phyloP scores from a whole-genome alignment of 2,329 filamentous ascomycete genomes.

The Gliomastix tumulicola region DNA sequence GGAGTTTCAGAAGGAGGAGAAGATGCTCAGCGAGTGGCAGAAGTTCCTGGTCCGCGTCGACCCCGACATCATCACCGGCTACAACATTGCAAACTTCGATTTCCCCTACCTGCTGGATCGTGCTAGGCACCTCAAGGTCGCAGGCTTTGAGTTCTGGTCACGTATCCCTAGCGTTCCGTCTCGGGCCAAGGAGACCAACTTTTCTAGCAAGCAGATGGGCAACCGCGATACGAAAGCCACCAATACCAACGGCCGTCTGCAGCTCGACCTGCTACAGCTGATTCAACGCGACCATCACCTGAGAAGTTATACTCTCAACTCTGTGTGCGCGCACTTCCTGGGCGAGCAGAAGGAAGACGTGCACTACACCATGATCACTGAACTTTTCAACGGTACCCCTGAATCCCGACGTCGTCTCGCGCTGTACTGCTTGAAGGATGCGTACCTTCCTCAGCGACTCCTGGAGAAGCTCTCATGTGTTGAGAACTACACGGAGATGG shows the following conservation, averaged over 20 bases:
- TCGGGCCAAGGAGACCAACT: conserved; percentile 69
- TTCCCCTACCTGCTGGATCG: conserved; percentile 92
- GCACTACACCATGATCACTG: conserved; percentile 98
- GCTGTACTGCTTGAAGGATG: conserved; percentile 95
- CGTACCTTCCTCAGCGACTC: conserved; percentile 84
- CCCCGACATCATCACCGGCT: conserved; percentile 95
- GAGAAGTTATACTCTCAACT: conserved; percentile 94
- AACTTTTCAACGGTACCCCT: conserved; percentile 91
- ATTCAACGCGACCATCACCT: conserved; percentile 93
- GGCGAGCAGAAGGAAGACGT: conserved; percentile 99
- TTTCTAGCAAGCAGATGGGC: conserved; percentile 97
- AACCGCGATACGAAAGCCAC: conserved; percentile 91
- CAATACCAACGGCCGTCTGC: conserved; percentile 88
- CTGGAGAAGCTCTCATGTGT: conserved; percentile 98
- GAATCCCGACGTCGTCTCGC: conserved; percentile 87
- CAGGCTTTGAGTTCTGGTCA: conserved; percentile 80
- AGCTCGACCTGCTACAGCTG: conserved; percentile 89
- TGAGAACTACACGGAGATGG: conserved; percentile 99
- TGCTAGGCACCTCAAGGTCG: conserved; percentile 75
- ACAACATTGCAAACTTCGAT: conserved; percentile 98
- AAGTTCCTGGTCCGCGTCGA: conserved; percentile 86
- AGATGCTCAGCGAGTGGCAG: conserved; percentile 90
- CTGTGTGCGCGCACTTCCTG: conserved; percentile 88
- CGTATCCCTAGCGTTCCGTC: conserved; percentile 67
- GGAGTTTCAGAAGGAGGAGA: conserved; percentile 71